phyloP scores from a whole-genome alignment of 768 basidiomycete genomes.

The Flagelloscypha sp. region DNA sequence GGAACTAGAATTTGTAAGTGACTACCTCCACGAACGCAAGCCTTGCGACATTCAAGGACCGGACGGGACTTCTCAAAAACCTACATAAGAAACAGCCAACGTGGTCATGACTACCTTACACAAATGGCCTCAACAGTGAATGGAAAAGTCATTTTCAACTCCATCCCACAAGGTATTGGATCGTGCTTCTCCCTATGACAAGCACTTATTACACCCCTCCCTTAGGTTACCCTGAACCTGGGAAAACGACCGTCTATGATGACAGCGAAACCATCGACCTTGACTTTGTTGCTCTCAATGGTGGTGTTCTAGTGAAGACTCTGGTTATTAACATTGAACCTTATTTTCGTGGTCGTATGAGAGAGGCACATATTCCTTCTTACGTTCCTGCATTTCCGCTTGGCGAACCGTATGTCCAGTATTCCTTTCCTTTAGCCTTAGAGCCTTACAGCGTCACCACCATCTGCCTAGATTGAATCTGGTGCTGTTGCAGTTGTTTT shows the following conservation, averaged over 20 bases:
- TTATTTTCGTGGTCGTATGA: conserved; percentile 28
- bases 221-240: conserved; percentile 14
- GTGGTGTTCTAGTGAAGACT: conserved; percentile 25
- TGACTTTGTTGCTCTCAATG: conserved; percentile 21
- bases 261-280: conserved; percentile 23
- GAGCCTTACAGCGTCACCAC: conserved; percentile 4
- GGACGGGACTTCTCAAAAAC: too few relatives aligned
- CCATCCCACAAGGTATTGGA: conserved; percentile 1
- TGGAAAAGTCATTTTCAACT: neutral
- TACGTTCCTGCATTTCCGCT: conserved; percentile 21
- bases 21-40: too few relatives aligned
- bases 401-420: conserved; percentile 26
- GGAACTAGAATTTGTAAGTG: too few relatives aligned
- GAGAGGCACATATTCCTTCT: conserved; percentile 11
- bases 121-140: conserved; percentile 1
- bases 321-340: conserved; percentile 38
- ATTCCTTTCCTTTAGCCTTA: conserved; percentile 1
- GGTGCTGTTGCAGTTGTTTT: conserved; percentile 19
- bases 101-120: too few relatives aligned
- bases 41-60: too few relatives aligned
- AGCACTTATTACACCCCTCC: too few relatives aligned
- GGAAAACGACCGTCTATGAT: conserved; percentile 21
- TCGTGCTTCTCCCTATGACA: too few relatives aligned
- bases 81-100: too few relatives aligned
- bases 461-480: conserved; percentile 2